Base-by-base conservation (phyloP, 768 basidiomycete species). In the Boletus reticulatus region DNA sequence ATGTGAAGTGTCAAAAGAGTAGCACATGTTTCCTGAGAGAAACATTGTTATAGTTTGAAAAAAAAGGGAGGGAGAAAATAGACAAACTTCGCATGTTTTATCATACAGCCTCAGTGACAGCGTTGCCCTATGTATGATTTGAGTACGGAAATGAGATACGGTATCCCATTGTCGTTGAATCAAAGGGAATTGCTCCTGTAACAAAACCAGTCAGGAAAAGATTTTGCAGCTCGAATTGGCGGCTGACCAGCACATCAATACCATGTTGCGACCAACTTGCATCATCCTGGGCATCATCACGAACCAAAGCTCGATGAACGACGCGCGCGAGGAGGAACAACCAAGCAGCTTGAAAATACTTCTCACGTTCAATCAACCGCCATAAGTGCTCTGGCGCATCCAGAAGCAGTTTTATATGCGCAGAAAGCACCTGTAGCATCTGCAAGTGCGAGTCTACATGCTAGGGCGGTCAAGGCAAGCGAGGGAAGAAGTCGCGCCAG, bases 81-180 rank as follows among this genome's bases (percentile, higher is more conserved):
- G 19, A 72, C 75, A 50, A 68, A 87, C 87, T 66, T 83, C 78
- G 13, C 77, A 67, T 8, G 85, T 73, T n/a, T 77, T 69, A 9
- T 74, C 72, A 37, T 75, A 69, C 59, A 88, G 83, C 45, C 92
- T 83, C 17, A 97, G 75, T n/a, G 84, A 88, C 44, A 90, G 69
- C 0, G 87, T 92, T n/a, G 94, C 90, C 64, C 85, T 87, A 62
- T 94, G 89, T 20, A 89, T 82, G 58, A 98, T 95, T 65, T 96
- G 94, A 1, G 87, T 77, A 43, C 93, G 86, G 67, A 96, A 93
- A 60, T 89, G 91, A 6, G 85, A 83, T 9, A 98, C 84, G 1
- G 84, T 79, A 54, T 96, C 95, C 95, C 94, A 98, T 72, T 98
- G 95, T 36, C 92, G 86, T 61, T 93, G 89, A 4, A 93, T 83